Evolutionary conservation across 2,329 filamentous ascomycete genomes (phyloP).

Genomic region (Aspergillus hiratsukae): DNA sequence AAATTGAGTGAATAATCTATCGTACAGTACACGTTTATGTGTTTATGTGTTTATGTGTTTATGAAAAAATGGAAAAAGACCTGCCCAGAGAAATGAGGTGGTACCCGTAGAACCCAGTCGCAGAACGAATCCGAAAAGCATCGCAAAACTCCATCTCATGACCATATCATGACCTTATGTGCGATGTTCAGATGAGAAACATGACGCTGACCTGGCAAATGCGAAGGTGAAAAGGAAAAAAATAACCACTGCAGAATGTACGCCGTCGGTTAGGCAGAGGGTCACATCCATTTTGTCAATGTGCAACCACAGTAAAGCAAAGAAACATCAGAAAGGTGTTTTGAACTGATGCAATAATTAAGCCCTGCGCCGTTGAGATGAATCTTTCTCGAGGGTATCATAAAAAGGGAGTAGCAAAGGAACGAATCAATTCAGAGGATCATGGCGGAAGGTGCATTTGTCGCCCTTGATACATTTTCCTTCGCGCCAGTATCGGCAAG

Average conservation of each 20-base stretch:
- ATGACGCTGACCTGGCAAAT: neutral
- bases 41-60: neutral
- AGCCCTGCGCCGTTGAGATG: neutral
- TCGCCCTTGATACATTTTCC: slow-evolving; percentile 52
- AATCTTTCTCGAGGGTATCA: slow-evolving; percentile 14
- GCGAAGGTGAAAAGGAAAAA: neutral
- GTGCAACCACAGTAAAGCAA: neutral
- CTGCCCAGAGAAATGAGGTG: neutral
- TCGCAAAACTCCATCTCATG: neutral
- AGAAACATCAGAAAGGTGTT: neutral
- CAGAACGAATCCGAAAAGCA: neutral
- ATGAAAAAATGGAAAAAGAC: neutral
- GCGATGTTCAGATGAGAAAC: neutral
- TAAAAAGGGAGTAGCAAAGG: neutral
- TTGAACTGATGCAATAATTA: neutral
- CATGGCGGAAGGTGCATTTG: slow-evolving; percentile 49
- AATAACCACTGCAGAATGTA: neutral
- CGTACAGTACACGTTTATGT: neutral
- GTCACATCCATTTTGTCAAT: neutral
- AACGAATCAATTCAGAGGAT: slow-evolving; percentile 20
- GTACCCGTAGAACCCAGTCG: neutral
- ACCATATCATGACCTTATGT: neutral
- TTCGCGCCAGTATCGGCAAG: slow-evolving; percentile 52
- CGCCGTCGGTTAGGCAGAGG: neutral
- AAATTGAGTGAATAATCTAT: neutral